These are phyloP conservation scores for Xylariaceae sp. DNA, from an alignment of 2,329 filamentous ascomycete species.

Conservation along the genomic window DNA sequence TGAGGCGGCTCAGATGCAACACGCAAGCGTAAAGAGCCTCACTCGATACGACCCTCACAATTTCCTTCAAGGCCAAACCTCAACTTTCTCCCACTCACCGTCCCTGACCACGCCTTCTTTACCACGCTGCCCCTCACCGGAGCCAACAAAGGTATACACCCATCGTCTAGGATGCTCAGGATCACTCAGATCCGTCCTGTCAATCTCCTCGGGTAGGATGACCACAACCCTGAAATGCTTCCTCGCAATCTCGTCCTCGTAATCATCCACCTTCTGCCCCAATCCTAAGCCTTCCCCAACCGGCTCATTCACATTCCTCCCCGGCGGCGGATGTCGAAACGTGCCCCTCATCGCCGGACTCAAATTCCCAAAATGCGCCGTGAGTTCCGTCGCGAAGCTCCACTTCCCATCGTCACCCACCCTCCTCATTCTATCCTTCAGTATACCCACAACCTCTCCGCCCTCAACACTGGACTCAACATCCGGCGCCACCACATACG, in stretches of 20 bases:
- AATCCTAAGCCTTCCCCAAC: slow-evolving; percentile 42
- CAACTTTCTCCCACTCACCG: slow-evolving; percentile 62
- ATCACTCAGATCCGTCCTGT: slow-evolving; percentile 69
- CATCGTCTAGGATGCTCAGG: slow-evolving; percentile 62
- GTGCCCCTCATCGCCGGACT: slow-evolving; percentile 75
- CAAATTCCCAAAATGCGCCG: slow-evolving; percentile 86
- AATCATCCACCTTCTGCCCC: slow-evolving; percentile 65
- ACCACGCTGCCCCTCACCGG: slow-evolving; percentile 33
- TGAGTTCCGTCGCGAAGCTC: slow-evolving; percentile 78
- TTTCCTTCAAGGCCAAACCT: slow-evolving; percentile 62
- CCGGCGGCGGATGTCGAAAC: slow-evolving; percentile 71
- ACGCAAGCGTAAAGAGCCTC: too few species aligned
- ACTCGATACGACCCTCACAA: too few species aligned
- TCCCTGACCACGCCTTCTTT: slow-evolving; percentile 36
- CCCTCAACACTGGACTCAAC: slow-evolving; percentile 50
- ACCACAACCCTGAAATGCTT: slow-evolving; percentile 80
- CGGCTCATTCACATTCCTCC: slow-evolving; percentile 55
- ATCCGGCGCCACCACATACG: slow-evolving; percentile 72
- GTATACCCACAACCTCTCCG: slow-evolving; percentile 55
- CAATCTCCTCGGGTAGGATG: slow-evolving; percentile 74
- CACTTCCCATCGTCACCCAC: slow-evolving; percentile 44
- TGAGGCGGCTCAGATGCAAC: too few species aligned
- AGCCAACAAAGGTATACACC: slow-evolving; percentile 60
- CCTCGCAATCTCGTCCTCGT: slow-evolving; percentile 69
- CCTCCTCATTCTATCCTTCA: slow-evolving; percentile 62